Evolutionary conservation across 768 basidiomycete species (phyloP), one percentile per base, ranked within the genome.

Genomic region (Neoboletus subvelutipes): DNA sequence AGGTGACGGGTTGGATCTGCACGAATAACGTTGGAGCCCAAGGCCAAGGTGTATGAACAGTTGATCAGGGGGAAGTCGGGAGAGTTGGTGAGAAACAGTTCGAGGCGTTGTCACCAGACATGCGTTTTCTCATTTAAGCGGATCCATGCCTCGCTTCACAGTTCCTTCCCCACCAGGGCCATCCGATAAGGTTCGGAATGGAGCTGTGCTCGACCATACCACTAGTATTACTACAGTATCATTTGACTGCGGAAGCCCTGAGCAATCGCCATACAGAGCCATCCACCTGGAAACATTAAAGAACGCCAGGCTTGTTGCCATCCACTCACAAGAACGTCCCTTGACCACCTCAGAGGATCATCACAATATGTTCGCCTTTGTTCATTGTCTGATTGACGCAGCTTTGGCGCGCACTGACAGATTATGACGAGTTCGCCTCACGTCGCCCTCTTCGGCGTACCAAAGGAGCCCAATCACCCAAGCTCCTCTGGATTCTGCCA

Each of bases 401-500:
- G n/a, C 9, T 40, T n/a, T 40, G 39, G 20, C n/a, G n/a, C 11
- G n/a, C 18, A 24, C 24, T 33, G 34, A 24, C 45, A 59, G 54
- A 12, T 51, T 28, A 67, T 67, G 62, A 40, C 39, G 20, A 40
- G 39, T 11, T 20, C n/a, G n/a, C 39, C 39, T 11, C n/a, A 40
- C 39, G 39, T 40, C 18, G 20, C 20, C 39, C 39, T 40, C n/a
- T 59, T 62, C 41, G 71, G 63, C 37, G 60, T 70, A 5, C 52
- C 61, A 10, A 71, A 68, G 52, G 47, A 54, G 33, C 52, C 45
- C 37, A 50, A 66, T 33, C 47, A 26, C 11, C 64, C 72, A 22
- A 68, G 64, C 17, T 9, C 48, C 0, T 73, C 71, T 28, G 66
- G 67, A 5, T 73, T 70, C 56, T 74, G 71, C 55, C 68, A 74